phyloP scores from a whole-genome alignment of 768 basidiomycete species.

The Agaricus sinodeliciosus region DNA sequence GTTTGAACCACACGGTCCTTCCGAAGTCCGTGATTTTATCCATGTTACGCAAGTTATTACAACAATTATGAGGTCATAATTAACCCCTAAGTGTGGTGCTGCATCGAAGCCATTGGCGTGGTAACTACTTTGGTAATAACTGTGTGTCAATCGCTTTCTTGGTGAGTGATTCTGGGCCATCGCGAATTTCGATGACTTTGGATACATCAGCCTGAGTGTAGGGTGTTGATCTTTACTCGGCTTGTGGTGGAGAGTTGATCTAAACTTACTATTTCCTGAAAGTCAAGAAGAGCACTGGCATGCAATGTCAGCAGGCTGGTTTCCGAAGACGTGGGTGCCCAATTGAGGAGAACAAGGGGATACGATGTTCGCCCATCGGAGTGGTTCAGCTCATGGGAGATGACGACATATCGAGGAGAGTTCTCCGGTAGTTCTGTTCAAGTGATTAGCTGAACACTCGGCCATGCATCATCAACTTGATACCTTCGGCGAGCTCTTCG shows the following conservation, averaged over 20 bases:
- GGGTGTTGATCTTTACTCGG: background rate
- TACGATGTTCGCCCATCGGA: constrained; percentile 78
- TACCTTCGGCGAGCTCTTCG: constrained; percentile 86
- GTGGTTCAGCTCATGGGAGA: constrained; percentile 79
- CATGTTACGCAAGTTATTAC: background rate
- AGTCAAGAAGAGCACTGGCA: constrained; percentile 73
- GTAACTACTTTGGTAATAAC: constrained; percentile 23
- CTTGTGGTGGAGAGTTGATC: background rate
- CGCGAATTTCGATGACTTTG: constrained; percentile 76
- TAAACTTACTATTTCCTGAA: constrained; percentile 65
- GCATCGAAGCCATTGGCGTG: background rate
- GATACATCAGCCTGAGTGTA: constrained; percentile 58
- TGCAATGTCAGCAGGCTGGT: constrained; percentile 74
- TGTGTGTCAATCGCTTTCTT: constrained; percentile 62
- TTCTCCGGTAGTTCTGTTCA: constrained; percentile 77
- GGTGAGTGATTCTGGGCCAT: constrained; percentile 78
- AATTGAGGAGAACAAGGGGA: constrained; percentile 83
- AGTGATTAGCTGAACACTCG: background rate
- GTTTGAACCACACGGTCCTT: no score
- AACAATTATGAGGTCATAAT: background rate
- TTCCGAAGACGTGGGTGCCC: constrained; percentile 76
- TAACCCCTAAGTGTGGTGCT: background rate
- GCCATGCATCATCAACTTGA: constrained; percentile 8
- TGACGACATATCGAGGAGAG: constrained; percentile 77
- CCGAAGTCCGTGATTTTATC: no score